Evolutionary conservation across 768 basidiomycete species (phyloP).

Genomic region (Candolleomyces efflorescens): DNA sequence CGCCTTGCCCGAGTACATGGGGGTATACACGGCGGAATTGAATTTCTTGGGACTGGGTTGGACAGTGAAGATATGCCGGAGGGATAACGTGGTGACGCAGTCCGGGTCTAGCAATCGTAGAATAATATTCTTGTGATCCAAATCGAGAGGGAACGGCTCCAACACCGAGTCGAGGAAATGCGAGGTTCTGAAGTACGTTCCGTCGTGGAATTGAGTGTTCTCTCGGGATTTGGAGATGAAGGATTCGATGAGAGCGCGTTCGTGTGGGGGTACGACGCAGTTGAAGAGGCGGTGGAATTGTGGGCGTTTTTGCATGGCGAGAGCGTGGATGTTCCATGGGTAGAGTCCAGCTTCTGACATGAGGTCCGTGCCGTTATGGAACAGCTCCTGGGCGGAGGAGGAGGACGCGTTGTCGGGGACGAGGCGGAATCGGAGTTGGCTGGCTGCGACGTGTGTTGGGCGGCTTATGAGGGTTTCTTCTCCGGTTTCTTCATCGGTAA

Average conservation of each 20-base stretch:
- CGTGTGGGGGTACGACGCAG: background rate
- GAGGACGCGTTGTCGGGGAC: background rate
- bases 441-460: background rate
- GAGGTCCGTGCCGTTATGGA: background rate
- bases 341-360: background rate
- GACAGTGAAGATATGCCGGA: background rate
- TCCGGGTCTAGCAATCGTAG: background rate
- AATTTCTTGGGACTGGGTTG: no score
- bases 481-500: background rate
- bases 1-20: background rate
- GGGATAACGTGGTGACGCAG: background rate
- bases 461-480: background rate
- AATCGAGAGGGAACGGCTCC: constrained; percentile 1
- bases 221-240: background rate
- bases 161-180: background rate
- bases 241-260: background rate
- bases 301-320: background rate
- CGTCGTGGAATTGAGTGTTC: background rate
- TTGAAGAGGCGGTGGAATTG: background rate
- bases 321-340: background rate
- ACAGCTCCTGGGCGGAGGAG: background rate
- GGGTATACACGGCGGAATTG: no score
- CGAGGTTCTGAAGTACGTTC: background rate
- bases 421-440: background rate
- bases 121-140: background rate